phyloP scores from a whole-genome alignment of 2,329 filamentous ascomycete species.

The Aspergillus sp. region DNA sequence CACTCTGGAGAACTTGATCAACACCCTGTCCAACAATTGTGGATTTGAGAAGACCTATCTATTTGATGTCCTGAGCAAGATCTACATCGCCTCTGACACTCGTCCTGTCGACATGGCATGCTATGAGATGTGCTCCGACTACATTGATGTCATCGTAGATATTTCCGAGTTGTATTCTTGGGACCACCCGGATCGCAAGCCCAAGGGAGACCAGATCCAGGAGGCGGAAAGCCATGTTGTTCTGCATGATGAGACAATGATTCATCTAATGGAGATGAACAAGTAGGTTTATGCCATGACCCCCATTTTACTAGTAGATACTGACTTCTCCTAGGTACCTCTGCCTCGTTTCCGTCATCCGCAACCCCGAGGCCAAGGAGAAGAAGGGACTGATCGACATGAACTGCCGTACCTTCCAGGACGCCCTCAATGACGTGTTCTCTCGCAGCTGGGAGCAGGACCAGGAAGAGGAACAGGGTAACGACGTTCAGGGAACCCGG shows the following conservation, averaged over 20 bases:
- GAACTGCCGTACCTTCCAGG: conserved; percentile 61
- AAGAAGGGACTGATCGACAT: conserved; percentile 63
- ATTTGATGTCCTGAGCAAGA: conserved; percentile 96
- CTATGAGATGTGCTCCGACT: conserved; percentile 98
- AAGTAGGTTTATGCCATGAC: conserved; percentile 43
- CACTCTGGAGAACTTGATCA: conserved; percentile 88
- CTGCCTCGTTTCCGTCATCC: conserved; percentile 61
- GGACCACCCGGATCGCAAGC: conserved; percentile 43
- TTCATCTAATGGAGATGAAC: conserved; percentile 64
- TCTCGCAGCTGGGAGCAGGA: conserved; percentile 45
- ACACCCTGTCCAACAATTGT: conserved; percentile 87
- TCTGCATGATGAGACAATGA: conserved; percentile 57
- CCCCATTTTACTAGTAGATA: not conserved
- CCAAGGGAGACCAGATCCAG: conserved; percentile 42
- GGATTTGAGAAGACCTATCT: conserved; percentile 97
- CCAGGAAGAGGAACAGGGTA: conserved; percentile 18
- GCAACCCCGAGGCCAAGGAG: conserved; percentile 59
- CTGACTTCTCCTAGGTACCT: conserved; percentile 48
- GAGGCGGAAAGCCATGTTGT: conserved; percentile 61
- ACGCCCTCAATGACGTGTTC: conserved; percentile 59
- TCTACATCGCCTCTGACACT: conserved; percentile 95
- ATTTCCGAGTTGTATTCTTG: conserved; percentile 93
- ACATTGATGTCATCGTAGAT: conserved; percentile 97
- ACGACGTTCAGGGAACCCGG: conserved; percentile 5
- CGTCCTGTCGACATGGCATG: conserved; percentile 89